Base-by-base conservation (phyloP, 2,329 filamentous ascomycete genomes). In the Blastomyces gilchristii region DNA sequence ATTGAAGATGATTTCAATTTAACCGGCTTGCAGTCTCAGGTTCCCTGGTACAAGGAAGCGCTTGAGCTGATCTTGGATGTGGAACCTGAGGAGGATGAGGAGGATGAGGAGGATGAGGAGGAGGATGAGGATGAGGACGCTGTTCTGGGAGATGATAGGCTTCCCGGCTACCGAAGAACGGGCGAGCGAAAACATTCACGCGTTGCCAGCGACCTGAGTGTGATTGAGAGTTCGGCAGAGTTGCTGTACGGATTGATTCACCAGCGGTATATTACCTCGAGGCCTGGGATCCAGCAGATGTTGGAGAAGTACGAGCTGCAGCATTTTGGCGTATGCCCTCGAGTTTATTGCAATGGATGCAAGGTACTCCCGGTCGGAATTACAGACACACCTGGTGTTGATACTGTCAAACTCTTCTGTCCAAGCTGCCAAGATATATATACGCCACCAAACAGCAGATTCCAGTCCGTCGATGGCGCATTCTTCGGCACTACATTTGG, bases 1-100 rank as follows among this genome's bases (percentile, higher is more conserved):
- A 97, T 99, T 73, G 94, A 99, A 77, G 94, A 99, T 85, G 94
- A 99, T 77, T 99, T 99, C 82, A 99, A 99, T 77, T 82, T 99
- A 68, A 99, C 94, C 0, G 94, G 94, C 59, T 82, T 99, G 71
- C 91, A 96, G 77, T 89, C 87, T 65, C 93, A 97, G 78, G 94
- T 99, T 61, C 88, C 91, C 67, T 96, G 97, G 90, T 99, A 99
- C 77, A 99, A 97, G 78, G 94, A 99, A 78, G 94, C 94, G 14
- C 80, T 99, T 67, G 94, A 99, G 85, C 97, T 99, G 93, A 97
- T 99, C 69, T 83, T 99, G 67, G 94, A 99, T 70, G 94, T 99
- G 60, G 94, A 99, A 74, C 92, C 94, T 47, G 93, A 97, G 78
- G 93, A 97, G 54, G 84, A 87, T 53, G 83, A 86, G 62, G 85